These are phyloP conservation scores for Colletotrichum tropicicola DNA, from an alignment of 2,329 filamentous ascomycete genomes.

Conservation along the genomic window DNA sequence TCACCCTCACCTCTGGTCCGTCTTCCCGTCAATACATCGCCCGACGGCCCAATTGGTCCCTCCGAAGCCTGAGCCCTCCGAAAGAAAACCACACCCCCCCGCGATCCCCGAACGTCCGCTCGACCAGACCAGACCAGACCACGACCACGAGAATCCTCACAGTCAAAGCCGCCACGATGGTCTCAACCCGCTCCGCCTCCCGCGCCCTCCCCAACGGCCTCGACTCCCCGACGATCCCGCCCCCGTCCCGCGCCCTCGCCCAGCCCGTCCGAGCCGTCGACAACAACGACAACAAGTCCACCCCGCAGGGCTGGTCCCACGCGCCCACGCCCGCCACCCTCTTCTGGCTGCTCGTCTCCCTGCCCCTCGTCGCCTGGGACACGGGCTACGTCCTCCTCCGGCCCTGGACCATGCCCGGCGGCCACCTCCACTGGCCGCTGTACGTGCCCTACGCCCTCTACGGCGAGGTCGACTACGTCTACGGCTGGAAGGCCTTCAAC, in stretches of 20 bases:
- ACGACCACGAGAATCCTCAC: background rate
- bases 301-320: constrained; percentile 44
- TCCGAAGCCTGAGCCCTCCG: background rate
- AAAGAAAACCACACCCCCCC: background rate
- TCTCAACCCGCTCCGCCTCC: constrained; percentile 47
- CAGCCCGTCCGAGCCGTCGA: no score
- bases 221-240: constrained; percentile 32
- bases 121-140: background rate
- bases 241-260: constrained; percentile 27
- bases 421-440: constrained; percentile 74
- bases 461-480: constrained; percentile 80
- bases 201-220: constrained; percentile 37
- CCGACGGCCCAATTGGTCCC: background rate
- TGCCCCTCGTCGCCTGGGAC: constrained; percentile 87
- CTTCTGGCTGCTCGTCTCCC: constrained; percentile 77
- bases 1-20: background rate
- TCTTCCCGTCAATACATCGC: background rate
- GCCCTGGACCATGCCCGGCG: constrained; percentile 84
- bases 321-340: constrained; percentile 58
- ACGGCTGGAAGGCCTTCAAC: constrained; percentile 79
- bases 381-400: constrained; percentile 80
- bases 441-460: constrained; percentile 85
- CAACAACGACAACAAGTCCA: background rate
- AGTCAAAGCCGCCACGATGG: constrained; percentile 40
- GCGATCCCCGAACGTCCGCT: background rate